Base-by-base conservation (phyloP, 23 red algal species). In the Chondrus crispus region DNA sequence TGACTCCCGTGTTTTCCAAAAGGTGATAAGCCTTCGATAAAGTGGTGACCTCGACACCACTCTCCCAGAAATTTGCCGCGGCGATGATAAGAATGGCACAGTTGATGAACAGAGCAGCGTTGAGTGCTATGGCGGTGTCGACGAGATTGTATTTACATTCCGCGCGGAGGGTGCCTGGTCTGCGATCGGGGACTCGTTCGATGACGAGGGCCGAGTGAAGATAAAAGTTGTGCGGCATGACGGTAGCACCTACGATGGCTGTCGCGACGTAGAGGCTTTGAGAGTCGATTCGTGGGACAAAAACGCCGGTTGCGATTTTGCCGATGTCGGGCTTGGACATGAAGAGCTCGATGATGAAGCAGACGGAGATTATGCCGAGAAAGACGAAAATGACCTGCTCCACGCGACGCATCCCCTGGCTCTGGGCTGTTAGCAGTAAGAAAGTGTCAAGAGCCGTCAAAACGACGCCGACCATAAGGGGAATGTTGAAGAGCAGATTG, bases 211-310 rank as follows among this genome's bases (percentile, higher is more conserved):
- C 95, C 3, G 97, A 99, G 62, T 99, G 97, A 3, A 99, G 60
- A 26, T 96, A 99, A 44, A 99, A 93, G 76, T 99, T 99, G 74
- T 99, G 97, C 19, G 94, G 94, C 97, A 99, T 99, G 57, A 99
- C 97, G 47, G 93, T 95, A 18, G 94, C 94, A 35, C 97, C 97
- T 6, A 99, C 74, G 53, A 99, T 99, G 18, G 91, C 94, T 2
- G 93, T 90, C 29, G 93, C 87, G 10, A 96, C 81, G 33, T 92
- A 95, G 0, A 96, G 80, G 40, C 88, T 95, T 47, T 85, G 85
- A 18, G 63, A 54, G 39, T 93, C 88, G 30, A 99, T 22, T 9
- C 84, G 74, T 14, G 94, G 94, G 46, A 96, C 82, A 74, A 93
- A 69, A 32, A 82, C 49, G 41, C 97, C 97, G 24, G 40, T 42